Conservation (phyloP, 2,329 filamentous ascomycete species). For the Ophiostoma perfectum region DNA sequence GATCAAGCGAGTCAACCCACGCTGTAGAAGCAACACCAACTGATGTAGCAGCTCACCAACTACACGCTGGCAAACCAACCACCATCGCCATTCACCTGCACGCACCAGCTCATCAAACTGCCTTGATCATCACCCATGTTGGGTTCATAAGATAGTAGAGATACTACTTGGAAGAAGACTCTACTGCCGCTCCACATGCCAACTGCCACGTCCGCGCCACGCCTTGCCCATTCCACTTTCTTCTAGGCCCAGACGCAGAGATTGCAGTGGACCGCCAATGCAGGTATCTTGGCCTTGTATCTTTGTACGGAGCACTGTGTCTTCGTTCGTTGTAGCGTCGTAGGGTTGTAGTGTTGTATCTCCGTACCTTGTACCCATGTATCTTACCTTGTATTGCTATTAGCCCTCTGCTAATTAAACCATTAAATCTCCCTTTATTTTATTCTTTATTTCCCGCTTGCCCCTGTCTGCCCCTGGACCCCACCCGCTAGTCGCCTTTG, state of each 20-base stretch:
- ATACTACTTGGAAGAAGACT: too few species aligned
- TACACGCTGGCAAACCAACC: too few species aligned
- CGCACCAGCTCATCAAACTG: background rate
- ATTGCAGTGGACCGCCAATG: conserved; percentile 8
- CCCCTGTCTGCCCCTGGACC: conserved; percentile 9
- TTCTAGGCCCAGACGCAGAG: conserved; percentile 9
- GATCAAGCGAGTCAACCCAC: too few species aligned
- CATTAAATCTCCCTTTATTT: background rate
- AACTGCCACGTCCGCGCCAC: conserved; percentile 1
- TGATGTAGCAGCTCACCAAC: too few species aligned
- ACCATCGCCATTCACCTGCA: too few species aligned
- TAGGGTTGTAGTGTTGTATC: too few species aligned
- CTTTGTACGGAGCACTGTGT: background rate
- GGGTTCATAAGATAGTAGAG: too few species aligned
- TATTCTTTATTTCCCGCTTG: conserved; percentile 3
- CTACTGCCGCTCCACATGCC: background rate
- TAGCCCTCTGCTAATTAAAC: background rate
- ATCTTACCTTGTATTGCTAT: background rate
- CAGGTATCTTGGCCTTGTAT: background rate
- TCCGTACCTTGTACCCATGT: background rate
- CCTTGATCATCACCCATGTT: too few species aligned
- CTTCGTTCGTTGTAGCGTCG: too few species aligned
- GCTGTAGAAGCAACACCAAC: too few species aligned
- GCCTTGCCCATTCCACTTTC: background rate
- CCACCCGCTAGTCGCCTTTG: conserved; percentile 8